Base-by-base conservation (phyloP, 805 yeast species). In the Candida morakotiae region DNA sequence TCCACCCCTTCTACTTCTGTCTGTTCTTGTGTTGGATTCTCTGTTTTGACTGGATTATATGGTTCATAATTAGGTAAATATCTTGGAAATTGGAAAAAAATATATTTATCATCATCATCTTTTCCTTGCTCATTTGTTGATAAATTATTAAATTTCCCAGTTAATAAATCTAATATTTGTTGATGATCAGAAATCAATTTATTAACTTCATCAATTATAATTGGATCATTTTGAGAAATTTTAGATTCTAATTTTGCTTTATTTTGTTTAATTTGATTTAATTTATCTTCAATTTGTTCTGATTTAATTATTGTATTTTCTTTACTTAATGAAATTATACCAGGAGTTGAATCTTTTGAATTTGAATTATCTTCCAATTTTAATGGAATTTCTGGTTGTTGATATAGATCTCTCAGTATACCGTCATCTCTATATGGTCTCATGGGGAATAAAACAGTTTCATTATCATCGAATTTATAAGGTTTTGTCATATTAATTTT, bases 401-500 rank as follows among this genome's bases (percentile, higher is more conserved):
- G 43, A 30, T 23, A 45, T 37, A 9, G 44, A 47, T 14, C 42
- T 41, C 20, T 44, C 20, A 3, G 14, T 14, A 31, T 9, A 33
- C 34, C 25, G 13, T 67, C 71, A 9, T 65, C 61, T 57, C 87
- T 70, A 8, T 67, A 67, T 1, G 91, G 86, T 47, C 88, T 72
- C 4, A 83, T 81, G 0, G 91, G 91, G 64, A 83, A 81, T 22
- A 81, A 55, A 14, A 65, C 71, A 0, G 79, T 68, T 38, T 76
- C 81, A n/a, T 61, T 66, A 18, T 64, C 77, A 16, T 67, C 73
- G 46, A 75, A 69, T 20, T 60, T 62, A 44, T 77, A 78, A 34
- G 73, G 81, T 49, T 73, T 71, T 38, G 77, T 79, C 84, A 83
- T 79, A 56, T 82, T 74, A 44, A 81, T 79, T 48, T 62, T 73